Evolutionary conservation across 2,329 filamentous ascomycete genomes (phyloP).

Genomic region (Colletotrichum caudatum): DNA sequence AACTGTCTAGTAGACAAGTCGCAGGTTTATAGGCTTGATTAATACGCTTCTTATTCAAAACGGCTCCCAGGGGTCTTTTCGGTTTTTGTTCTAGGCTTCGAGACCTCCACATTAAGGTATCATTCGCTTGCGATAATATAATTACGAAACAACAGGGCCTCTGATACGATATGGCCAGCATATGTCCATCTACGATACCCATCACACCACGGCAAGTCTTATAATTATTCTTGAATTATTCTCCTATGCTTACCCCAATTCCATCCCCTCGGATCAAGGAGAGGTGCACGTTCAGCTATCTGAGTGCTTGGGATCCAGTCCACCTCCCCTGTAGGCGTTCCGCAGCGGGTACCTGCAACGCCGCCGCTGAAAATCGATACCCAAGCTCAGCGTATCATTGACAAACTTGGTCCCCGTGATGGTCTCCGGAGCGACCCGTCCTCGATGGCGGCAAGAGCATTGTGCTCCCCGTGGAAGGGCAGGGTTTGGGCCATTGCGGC

Average conservation of each 20-base stretch:
- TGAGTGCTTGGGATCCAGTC: neutral
- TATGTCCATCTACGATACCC: no score
- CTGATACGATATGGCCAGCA: neutral
- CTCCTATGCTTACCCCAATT: neutral
- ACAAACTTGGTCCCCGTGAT: slow-evolving; percentile 53
- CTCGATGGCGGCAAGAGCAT: slow-evolving; percentile 61
- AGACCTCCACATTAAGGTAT: neutral
- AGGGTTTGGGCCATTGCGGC: slow-evolving; percentile 41
- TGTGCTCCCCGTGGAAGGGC: slow-evolving; percentile 53
- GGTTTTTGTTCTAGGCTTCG: neutral
- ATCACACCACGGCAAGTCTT: neutral
- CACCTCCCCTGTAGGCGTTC: neutral
- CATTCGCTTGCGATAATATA: neutral
- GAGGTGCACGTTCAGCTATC: slow-evolving; percentile 22
- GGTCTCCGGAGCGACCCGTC: slow-evolving; percentile 55
- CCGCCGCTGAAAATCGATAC: slow-evolving; percentile 27
- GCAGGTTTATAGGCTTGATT: neutral
- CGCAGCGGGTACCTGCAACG: slow-evolving; percentile 35
- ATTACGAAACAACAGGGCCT: neutral
- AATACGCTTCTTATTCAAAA: no score
- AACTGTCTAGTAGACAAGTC: neutral
- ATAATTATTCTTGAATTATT: neutral
- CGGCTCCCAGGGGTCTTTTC: neutral
- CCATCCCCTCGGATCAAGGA: neutral
- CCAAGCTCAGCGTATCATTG: slow-evolving; percentile 37